Evolutionary conservation across 176 grass and related monocot species (phyloP).

Genomic region (Ensete glaucum): DNA sequence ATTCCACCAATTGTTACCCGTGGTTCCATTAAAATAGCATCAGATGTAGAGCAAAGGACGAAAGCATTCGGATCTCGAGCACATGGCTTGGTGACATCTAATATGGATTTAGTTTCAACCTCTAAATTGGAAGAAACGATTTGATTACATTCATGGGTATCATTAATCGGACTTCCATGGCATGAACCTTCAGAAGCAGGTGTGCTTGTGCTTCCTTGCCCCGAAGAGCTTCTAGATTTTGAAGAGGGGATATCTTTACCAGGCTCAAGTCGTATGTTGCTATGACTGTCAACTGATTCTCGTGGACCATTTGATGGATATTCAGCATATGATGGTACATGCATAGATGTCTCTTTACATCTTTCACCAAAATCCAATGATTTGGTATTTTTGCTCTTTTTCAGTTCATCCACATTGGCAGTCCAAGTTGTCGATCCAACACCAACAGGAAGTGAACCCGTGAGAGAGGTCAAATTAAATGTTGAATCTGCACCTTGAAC

Average conservation of each 20-base stretch:
- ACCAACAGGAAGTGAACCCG: slow-evolving; percentile 56
- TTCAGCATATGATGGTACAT: slow-evolving; percentile 26
- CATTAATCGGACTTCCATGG: slow-evolving; percentile 51
- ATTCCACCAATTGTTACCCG: slow-evolving; percentile 33
- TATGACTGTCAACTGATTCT: slow-evolving; percentile 27
- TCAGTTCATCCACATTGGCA: slow-evolving; percentile 43
- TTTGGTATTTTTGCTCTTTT: slow-evolving; percentile 40
- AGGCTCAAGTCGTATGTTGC: slow-evolving; percentile 29
- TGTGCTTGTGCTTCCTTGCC: slow-evolving; percentile 68
- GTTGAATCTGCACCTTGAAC: slow-evolving; percentile 63
- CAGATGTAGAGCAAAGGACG: not conserved
- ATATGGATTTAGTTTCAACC: slow-evolving; percentile 20
- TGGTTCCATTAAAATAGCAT: slow-evolving; percentile 19
- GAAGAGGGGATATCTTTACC: slow-evolving; percentile 33
- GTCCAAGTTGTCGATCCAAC: slow-evolving; percentile 40
- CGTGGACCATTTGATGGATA: slow-evolving; percentile 19
- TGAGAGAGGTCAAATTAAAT: slow-evolving; percentile 68
- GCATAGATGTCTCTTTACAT: slow-evolving; percentile 24
- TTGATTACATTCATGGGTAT: slow-evolving; percentile 35
- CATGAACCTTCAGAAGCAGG: slow-evolving; percentile 68
- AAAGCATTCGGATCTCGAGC: slow-evolving; percentile 16
- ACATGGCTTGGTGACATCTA: slow-evolving; percentile 32
- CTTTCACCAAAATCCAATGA: slow-evolving; percentile 19
- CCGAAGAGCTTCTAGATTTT: slow-evolving; percentile 58
- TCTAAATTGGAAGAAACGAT: slow-evolving; percentile 37